Conservation (phyloP, 2,329 filamentous ascomycete species). For the Phoma sp. region DNA sequence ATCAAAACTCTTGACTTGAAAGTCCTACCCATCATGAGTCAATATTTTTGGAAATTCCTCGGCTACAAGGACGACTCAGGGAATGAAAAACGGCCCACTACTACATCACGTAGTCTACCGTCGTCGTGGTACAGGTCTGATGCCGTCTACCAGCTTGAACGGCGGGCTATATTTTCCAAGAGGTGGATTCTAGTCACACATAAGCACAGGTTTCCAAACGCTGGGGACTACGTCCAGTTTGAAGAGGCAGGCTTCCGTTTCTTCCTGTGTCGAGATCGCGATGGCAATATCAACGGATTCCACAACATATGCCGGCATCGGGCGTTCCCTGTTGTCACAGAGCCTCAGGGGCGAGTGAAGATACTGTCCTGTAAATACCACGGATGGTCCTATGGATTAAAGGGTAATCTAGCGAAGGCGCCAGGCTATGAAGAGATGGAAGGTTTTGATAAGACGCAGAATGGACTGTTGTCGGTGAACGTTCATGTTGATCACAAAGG, state of each 20-base stretch:
- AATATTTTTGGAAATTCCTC: constrained; percentile 6
- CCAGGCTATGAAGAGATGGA: constrained; percentile 45
- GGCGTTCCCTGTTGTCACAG: constrained; percentile 28
- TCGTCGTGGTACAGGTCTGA: constrained; percentile 5
- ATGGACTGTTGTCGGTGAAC: constrained; percentile 33
- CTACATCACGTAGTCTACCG: constrained; percentile 1
- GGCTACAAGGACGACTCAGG: neutral
- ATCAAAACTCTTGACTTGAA: no score
- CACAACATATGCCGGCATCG: constrained; percentile 51
- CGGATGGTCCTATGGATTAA: constrained; percentile 51
- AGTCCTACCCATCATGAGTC: constrained; percentile 1
- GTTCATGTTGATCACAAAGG: constrained; percentile 23
- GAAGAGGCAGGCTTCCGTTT: constrained; percentile 29
- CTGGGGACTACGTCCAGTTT: constrained; percentile 29
- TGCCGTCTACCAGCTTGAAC: constrained; percentile 52
- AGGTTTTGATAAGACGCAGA: constrained; percentile 45
- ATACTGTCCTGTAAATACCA: constrained; percentile 48
- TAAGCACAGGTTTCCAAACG: constrained; percentile 28
- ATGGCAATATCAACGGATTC: constrained; percentile 31
- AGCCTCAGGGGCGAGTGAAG: constrained; percentile 34
- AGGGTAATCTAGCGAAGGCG: constrained; percentile 49
- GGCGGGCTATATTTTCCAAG: constrained; percentile 54
- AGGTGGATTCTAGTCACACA: constrained; percentile 49
- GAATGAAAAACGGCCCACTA: neutral
- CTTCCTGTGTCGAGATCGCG: constrained; percentile 31